Conservation (phyloP, 495 filamentous ascomycete genomes). For the Neohortaea acidophila region DNA sequence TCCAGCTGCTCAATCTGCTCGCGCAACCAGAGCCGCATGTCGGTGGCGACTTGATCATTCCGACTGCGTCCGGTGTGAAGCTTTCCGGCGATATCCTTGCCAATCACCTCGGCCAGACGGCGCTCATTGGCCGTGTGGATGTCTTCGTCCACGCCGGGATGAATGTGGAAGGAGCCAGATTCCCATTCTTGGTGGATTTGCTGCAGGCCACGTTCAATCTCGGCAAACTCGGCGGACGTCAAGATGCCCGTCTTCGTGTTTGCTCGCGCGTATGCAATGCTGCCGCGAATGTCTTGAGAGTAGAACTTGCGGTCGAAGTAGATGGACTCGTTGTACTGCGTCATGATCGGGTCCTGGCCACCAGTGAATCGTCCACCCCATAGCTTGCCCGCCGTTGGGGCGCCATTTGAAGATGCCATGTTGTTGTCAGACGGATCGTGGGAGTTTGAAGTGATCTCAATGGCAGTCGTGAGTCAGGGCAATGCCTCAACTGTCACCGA, state of each 20-base stretch:
- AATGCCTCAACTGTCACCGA: no score
- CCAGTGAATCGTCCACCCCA: conserved; percentile 79
- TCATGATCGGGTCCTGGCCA: conserved; percentile 79
- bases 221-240: conserved; percentile 54
- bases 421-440: no score
- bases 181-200: conserved; percentile 67
- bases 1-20: conserved; percentile 63
- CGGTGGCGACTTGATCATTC: conserved; percentile 88
- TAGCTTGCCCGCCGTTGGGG: conserved; percentile 32
- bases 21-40: conserved; percentile 85
- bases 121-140: conserved; percentile 95
- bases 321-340: conserved; percentile 75
- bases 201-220: conserved; percentile 59
- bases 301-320: conserved; percentile 72
- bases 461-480: no score
- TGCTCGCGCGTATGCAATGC: conserved; percentile 75
- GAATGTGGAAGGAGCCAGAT: conserved; percentile 40
- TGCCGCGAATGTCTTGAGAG: conserved; percentile 64
- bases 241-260: conserved; percentile 66
- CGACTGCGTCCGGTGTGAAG: conserved; percentile 83
- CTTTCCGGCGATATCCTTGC: conserved; percentile 74
- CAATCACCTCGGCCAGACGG: conserved; percentile 75
- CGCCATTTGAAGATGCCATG: conserved; percentile 2
- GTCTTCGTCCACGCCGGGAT: conserved; percentile 51
- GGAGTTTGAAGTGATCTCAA: no score